Conservation (phyloP, 257 asterid genomes). For the Ilex aquifolium region DNA sequence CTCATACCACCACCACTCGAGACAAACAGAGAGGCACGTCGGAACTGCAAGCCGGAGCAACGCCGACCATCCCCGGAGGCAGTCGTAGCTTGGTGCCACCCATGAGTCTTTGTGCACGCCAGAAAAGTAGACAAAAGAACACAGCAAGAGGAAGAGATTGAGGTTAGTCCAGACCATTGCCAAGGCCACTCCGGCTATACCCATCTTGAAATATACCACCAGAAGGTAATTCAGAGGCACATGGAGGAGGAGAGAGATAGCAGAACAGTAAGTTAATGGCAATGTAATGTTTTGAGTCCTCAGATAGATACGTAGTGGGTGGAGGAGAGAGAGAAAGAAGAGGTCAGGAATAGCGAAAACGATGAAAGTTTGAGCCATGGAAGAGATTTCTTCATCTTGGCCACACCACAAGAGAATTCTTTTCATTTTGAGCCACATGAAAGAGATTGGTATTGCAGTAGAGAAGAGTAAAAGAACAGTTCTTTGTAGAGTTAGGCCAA, state of each 20-base stretch:
- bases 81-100: conserved; percentile 63
- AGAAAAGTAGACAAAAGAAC: conserved; percentile 45
- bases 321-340: conserved; percentile 70
- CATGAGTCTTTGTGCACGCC: conserved; percentile 63
- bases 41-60: conserved; percentile 62
- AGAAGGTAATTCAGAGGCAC: conserved; percentile 66
- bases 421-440: conserved; percentile 85
- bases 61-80: conserved; percentile 67
- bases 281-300: conserved; percentile 71
- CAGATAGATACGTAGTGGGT: conserved; percentile 68
- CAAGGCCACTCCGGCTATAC: conserved; percentile 65
- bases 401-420: conserved; percentile 65
- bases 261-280: conserved; percentile 67
- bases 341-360: conserved; percentile 78
- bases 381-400: conserved; percentile 71
- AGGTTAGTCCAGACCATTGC: conserved; percentile 82
- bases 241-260: conserved; percentile 53
- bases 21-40: conserved; percentile 75
- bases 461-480: conserved; percentile 76
- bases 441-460: conserved; percentile 63
- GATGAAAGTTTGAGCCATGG: conserved; percentile 70
- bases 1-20: conserved; percentile 99
- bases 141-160: conserved; percentile 54
- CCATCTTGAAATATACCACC: conserved; percentile 50
- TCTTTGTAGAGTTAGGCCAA: conserved; percentile 83